Evolutionary conservation across 2,329 filamentous ascomycete species (phyloP), one percentile per base, ranked within the genome.

Genomic region (Ophiocordyceps sinensis): DNA sequence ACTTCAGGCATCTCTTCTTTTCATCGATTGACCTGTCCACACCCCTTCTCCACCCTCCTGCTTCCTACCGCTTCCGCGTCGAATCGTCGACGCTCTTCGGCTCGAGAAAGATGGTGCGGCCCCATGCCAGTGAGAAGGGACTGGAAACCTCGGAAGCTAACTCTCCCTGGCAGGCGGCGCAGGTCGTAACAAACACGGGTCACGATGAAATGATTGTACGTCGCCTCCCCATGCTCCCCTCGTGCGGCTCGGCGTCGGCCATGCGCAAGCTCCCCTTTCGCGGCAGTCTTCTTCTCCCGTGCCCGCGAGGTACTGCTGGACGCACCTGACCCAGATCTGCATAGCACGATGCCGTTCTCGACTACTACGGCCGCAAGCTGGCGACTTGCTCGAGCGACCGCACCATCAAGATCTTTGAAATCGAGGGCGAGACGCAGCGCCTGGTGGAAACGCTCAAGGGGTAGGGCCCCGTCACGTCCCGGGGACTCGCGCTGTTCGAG

Each of bases 191-290:
- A 43, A 67, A 65, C 53, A 62, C 64, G 40, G 63, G 64, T 58
- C 91, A 98, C 70, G 89, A 96, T 82, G 89, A 95, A 63, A 96
- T 96, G 89, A 95, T 98, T 75, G 89, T 96, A 87, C 57, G 85
- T 77, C 51, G 29, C 40, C 31, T 17, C 14, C 19, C 31, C 7
- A 14, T 15, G 13, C 5, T 4, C 15, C 17, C 15, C 32, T 8
- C 21, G 28, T 11, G 4, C 14, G 5, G 11, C 12, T 35, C 11
- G 11, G 23, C 7, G 40, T 44, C 28, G 35, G 23, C 23, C 23
- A n/a, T n/a, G n/a, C 23, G 23, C 23, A 31, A 23, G 40, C 28
- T 17, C n/a, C n/a, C n/a, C n/a, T n/a, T n/a, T n/a, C n/a, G n/a
- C n/a, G n/a, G n/a, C n/a, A n/a, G n/a, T n/a, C n/a, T n/a, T n/a